phyloP scores from a whole-genome alignment of 768 basidiomycete genomes.

The Leccinum longicurvipes region DNA sequence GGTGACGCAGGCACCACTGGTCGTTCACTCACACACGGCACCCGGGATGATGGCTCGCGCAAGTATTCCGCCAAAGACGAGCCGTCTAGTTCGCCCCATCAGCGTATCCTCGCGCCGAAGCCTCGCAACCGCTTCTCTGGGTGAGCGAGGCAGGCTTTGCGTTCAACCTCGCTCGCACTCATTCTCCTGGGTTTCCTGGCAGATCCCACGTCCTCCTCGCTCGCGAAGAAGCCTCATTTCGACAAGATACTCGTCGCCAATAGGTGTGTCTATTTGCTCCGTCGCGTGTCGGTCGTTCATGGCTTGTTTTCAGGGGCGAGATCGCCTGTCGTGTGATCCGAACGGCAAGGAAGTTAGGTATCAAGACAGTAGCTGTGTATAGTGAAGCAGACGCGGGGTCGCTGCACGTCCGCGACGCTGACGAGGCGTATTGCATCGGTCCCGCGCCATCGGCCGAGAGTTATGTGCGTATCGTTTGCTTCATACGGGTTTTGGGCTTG shows the following conservation, averaged over 20 bases:
- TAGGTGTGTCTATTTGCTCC: conserved; percentile 38
- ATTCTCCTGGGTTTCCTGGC: neutral
- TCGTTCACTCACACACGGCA: conserved; percentile 6
- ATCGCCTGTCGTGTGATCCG: conserved; percentile 95
- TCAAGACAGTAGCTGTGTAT: conserved; percentile 90
- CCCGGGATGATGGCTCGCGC: conserved; percentile 4
- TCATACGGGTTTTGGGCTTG: neutral
- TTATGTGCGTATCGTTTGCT: conserved; percentile 57
- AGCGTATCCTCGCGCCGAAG: conserved; percentile 1
- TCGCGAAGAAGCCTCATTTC: conserved; percentile 54
- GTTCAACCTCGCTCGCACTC: neutral
- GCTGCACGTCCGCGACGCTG: conserved; percentile 81
- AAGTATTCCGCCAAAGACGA: neutral
- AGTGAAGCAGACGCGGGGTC: conserved; percentile 82
- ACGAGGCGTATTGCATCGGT: conserved; percentile 91
- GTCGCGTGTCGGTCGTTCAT: neutral
- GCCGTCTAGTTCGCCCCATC: neutral
- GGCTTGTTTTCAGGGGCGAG: conserved; percentile 62
- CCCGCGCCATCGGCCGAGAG: conserved; percentile 87
- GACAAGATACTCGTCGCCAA: conserved; percentile 93
- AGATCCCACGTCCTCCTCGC: neutral
- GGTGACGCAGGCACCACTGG: conserved; percentile 4
- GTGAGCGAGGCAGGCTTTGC: conserved; percentile 11
- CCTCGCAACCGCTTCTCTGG: conserved; percentile 14
- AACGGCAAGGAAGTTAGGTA: conserved; percentile 82